Base-by-base conservation (phyloP, 2,329 filamentous ascomycete species). In the Mollisia scopiformis region DNA sequence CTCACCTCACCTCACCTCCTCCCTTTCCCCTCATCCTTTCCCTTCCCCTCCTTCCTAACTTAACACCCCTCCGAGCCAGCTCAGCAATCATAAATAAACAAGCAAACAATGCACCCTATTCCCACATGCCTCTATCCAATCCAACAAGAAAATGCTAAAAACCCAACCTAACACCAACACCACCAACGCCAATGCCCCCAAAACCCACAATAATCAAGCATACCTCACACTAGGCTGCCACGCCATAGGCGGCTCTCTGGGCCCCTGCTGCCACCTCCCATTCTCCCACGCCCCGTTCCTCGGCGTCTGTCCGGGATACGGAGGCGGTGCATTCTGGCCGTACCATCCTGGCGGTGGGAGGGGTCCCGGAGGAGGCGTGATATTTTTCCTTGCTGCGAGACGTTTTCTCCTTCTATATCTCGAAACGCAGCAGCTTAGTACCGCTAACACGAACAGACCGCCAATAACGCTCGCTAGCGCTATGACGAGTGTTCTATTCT, bases 401-500 rank as follows among this genome's bases (percentile, higher is more conserved):
- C 61, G 58, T 7, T 59, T 61, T 52, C 65, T 59, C 21, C 66
- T 66, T 41, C 78, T 75, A 37, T 80, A 86, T 47, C 83, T 83
- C 68, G 81, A 82, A 62, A 82, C 77, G 69, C 88, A 82, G 76
- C 92, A 97, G 71, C 83, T 83, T 11, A 88, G 66, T 54, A 97
- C 78, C 33, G 83, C 81, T 49, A 97, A 74, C 19, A 96, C 71
- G 6, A 96, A 69, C 6, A 97, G 79, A 6, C 84, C 86, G 51
- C 92, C 94, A 16, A 96, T 80, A 11, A 87, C 89, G 50, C 81
- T 80, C 5, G 84, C 85, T 11, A 98, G 79, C 25, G 91, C 93
- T 65, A 98, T 97, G 66, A 96, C 89, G 64, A 98, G 85, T 55
- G 84, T 78, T 76, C 90, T 90, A 79, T 98, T 88, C 66, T 88